phyloP scores from a whole-genome alignment of 1,284 basidiomycete species.

The Apiotrichum porosum region DNA sequence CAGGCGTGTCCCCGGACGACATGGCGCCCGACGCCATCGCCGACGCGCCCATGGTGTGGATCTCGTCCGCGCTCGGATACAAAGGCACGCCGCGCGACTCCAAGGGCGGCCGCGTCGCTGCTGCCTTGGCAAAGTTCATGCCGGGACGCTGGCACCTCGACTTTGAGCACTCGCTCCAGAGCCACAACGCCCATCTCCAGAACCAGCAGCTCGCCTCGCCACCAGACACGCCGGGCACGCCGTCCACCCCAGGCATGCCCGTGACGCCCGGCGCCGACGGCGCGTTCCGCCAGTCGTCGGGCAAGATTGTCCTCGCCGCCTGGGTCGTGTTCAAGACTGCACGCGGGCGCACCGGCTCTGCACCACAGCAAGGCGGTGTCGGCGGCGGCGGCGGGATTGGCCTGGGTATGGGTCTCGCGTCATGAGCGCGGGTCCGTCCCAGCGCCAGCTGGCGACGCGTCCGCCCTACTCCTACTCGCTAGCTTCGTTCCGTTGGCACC shows the following conservation, averaged over 20 bases:
- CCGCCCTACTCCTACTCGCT: no score
- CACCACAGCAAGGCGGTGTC: no score
- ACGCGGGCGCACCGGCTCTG: background rate
- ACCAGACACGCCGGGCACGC: constrained; percentile 58
- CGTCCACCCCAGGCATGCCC: constrained; percentile 55
- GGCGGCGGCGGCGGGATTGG: no score
- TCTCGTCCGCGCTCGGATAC: constrained; percentile 32
- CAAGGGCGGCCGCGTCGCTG: constrained; percentile 4
- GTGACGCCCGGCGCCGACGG: constrained; percentile 28
- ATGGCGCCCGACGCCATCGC: constrained; percentile 20
- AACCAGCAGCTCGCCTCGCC: no score
- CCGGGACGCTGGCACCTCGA: background rate
- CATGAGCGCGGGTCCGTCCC: no score
- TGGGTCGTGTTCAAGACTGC: constrained; percentile 10
- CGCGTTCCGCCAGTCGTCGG: background rate
- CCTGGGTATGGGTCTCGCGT: no score
- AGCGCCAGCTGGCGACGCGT: no score
- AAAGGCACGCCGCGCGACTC: constrained; percentile 24
- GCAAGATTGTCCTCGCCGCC: constrained; percentile 7
- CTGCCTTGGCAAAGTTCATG: background rate
- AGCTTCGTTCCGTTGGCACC: no score
- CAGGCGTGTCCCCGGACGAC: background rate
- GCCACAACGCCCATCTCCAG: no score
- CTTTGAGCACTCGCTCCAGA: no score
- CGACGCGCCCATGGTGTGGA: constrained; percentile 32